These are phyloP conservation scores for Lachnellula willkommii DNA, from an alignment of 2,329 filamentous ascomycete genomes.

Conservation along the genomic window DNA sequence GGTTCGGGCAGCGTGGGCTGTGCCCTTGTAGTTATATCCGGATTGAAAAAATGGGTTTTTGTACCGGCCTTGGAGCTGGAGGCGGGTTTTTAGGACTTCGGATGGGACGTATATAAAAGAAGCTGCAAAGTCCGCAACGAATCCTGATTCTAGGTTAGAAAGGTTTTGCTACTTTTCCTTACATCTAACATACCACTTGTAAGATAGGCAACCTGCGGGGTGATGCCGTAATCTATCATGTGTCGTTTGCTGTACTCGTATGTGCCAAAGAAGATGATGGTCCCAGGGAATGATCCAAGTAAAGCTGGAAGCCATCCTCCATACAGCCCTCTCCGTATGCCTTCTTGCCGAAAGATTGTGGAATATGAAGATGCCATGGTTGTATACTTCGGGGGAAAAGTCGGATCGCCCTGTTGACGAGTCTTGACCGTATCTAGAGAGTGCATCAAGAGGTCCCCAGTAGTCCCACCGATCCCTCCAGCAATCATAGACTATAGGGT, in stretches of 20 bases:
- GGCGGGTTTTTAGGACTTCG: slow-evolving; percentile 93
- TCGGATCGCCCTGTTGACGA: slow-evolving; percentile 90
- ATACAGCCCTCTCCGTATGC: slow-evolving; percentile 78
- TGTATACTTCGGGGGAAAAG: slow-evolving; percentile 87
- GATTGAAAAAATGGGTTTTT: slow-evolving; percentile 93
- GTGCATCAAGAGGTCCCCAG: slow-evolving; percentile 97
- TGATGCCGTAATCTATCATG: slow-evolving; percentile 78
- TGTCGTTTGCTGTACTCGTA: slow-evolving; percentile 93
- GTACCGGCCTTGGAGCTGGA: slow-evolving; percentile 89
- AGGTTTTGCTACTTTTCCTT: not conserved
- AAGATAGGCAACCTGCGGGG: slow-evolving; percentile 80
- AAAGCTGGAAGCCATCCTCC: slow-evolving; percentile 90
- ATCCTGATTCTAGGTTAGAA: slow-evolving; percentile 49
- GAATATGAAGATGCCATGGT: slow-evolving; percentile 86
- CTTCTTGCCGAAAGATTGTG: slow-evolving; percentile 90
- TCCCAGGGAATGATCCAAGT: slow-evolving; percentile 87
- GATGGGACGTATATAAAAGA: slow-evolving; percentile 94
- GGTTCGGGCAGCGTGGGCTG: slow-evolving; percentile 75
- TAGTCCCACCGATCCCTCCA: slow-evolving; percentile 85
- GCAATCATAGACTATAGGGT: slow-evolving; percentile 78
- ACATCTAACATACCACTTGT: slow-evolving; percentile 57
- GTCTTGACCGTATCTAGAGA: slow-evolving; percentile 98
- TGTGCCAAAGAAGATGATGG: slow-evolving; percentile 89
- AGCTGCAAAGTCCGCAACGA: slow-evolving; percentile 85
- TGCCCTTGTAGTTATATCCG: slow-evolving; percentile 92